Evolutionary conservation across 768 basidiomycete species (phyloP).

Genomic region (Leccinum broughii): DNA sequence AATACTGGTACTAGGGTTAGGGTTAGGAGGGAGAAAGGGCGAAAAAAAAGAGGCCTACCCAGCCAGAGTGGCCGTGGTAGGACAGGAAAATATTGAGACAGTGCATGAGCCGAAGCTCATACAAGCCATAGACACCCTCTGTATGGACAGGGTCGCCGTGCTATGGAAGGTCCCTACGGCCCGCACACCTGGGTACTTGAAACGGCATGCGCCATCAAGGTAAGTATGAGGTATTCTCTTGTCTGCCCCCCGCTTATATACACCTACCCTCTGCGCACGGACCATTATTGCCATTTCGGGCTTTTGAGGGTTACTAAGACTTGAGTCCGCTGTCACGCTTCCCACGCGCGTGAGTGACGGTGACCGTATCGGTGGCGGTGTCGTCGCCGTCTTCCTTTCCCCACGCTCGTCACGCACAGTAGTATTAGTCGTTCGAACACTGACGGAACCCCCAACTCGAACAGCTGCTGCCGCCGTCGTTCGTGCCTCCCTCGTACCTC

Average conservation of each 20-base stretch:
- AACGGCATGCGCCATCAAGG: slow-evolving; percentile 63
- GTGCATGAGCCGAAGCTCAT: slow-evolving; percentile 72
- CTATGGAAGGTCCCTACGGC: slow-evolving; percentile 49
- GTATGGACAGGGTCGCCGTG: slow-evolving; percentile 57
- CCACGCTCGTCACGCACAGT: too few relatives aligned
- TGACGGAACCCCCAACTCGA: too few relatives aligned
- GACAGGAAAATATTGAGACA: slow-evolving; percentile 81
- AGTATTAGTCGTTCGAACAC: too few relatives aligned
- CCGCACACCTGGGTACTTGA: slow-evolving; percentile 58
- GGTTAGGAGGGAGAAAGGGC: slow-evolving; percentile 22
- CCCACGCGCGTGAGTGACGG: too few relatives aligned
- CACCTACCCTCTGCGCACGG: slow-evolving; percentile 18
- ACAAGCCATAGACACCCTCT: slow-evolving; percentile 47
- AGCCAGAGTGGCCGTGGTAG: slow-evolving; percentile 54
- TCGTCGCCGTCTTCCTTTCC: too few relatives aligned
- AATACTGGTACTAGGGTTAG: slow-evolving; percentile 30
- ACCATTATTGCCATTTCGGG: slow-evolving; percentile 27
- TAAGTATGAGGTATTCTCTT: slow-evolving; percentile 46
- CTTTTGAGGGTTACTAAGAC: not conserved
- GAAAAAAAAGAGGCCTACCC: slow-evolving; percentile 32
- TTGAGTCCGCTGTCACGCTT: too few relatives aligned
- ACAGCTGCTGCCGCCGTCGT: too few relatives aligned
- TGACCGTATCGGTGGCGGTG: too few relatives aligned
- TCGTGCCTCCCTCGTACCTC: too few relatives aligned
- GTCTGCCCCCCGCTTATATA: slow-evolving; percentile 32